Evolutionary conservation across 805 yeast genomes (phyloP).

Genomic region (Ogataea parapolymorpha): DNA sequence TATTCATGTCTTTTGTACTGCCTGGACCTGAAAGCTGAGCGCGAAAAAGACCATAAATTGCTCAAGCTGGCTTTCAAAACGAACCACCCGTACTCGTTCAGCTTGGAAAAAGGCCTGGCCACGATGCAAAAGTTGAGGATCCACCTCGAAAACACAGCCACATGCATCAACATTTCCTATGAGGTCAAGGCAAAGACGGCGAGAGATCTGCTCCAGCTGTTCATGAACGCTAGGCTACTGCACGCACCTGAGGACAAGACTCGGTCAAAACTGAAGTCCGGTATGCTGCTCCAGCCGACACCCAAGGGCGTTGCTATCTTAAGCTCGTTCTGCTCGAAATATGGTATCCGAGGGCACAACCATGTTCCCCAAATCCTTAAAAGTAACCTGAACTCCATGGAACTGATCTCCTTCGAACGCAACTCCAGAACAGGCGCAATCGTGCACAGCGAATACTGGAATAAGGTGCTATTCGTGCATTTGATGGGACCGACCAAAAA

Average conservation of each 20-base stretch:
- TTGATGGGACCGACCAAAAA: slow-evolving; percentile 68
- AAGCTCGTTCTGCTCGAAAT: slow-evolving; percentile 52
- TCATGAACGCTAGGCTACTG: slow-evolving; percentile 58
- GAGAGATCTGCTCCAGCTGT: slow-evolving; percentile 41
- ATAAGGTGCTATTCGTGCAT: slow-evolving; percentile 56
- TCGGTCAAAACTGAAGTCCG: slow-evolving; percentile 40
- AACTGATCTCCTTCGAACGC: slow-evolving; percentile 65
- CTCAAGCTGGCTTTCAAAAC: slow-evolving; percentile 20
- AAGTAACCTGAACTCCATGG: slow-evolving; percentile 68
- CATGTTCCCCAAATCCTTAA: slow-evolving; percentile 33
- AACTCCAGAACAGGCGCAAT: slow-evolving; percentile 54
- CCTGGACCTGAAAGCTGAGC: slow-evolving; percentile 38
- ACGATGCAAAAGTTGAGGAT: slow-evolving; percentile 49
- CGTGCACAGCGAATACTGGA: slow-evolving; percentile 57
- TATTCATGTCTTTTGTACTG: slow-evolving; percentile 47
- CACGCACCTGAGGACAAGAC: slow-evolving; percentile 80
- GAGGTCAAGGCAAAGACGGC: slow-evolving; percentile 50
- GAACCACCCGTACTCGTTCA: slow-evolving; percentile 51
- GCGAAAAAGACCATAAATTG: slow-evolving; percentile 14
- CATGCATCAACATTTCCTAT: slow-evolving; percentile 55
- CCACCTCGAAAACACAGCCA: slow-evolving; percentile 44
- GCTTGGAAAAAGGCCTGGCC: slow-evolving; percentile 46
- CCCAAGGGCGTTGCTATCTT: slow-evolving; percentile 83
- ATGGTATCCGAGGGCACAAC: slow-evolving; percentile 44
- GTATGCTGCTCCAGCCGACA: slow-evolving; percentile 68